Evolutionary conservation across 108 stramenopile genomes (phyloP).

Genomic region (Discostella pseudostelligera): DNA sequence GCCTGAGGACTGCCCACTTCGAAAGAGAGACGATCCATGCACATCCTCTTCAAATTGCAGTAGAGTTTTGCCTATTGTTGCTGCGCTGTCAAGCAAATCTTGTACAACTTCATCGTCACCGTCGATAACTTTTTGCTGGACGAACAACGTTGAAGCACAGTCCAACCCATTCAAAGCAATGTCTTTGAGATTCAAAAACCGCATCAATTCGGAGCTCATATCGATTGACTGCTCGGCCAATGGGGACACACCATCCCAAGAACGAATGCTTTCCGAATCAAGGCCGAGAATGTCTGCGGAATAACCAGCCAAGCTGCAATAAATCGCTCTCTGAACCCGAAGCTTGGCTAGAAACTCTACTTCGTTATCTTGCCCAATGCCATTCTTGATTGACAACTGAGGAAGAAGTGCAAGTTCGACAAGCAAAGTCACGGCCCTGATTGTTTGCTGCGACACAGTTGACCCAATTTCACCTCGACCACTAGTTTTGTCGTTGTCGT

Average conservation of each 20-base stretch:
- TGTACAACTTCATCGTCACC: conserved; percentile 13
- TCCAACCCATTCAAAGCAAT: conserved; percentile 24
- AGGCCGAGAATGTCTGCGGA: conserved; percentile 56
- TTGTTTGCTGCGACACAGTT: conserved; percentile 39
- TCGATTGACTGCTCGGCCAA: conserved; percentile 11
- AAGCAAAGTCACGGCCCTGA: conserved; percentile 51
- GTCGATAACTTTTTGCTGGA: not conserved
- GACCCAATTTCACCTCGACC: conserved; percentile 21
- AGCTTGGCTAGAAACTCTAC: conserved; percentile 6
- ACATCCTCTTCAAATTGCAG: conserved; percentile 64
- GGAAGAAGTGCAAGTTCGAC: conserved; percentile 41
- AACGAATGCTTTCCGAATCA: conserved; percentile 53
- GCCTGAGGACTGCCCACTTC: conserved; percentile 10
- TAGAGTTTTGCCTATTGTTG: conserved; percentile 21
- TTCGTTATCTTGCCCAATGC: conserved; percentile 14
- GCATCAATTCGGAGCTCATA: conserved; percentile 19
- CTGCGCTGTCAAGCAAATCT: conserved; percentile 13
- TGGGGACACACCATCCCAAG: conserved; percentile 16
- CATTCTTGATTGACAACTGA: conserved; percentile 23
- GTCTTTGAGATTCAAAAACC: conserved; percentile 36
- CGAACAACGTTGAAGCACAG: conserved; percentile 1
- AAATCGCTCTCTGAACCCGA: conserved; percentile 44
- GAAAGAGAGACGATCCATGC: conserved; percentile 60
- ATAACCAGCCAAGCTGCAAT: conserved; percentile 51
- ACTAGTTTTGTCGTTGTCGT: conserved; percentile 21